Evolutionary conservation across 2,329 filamentous ascomycete genomes (phyloP).

Genomic region (Fusarium austroafricanum): DNA sequence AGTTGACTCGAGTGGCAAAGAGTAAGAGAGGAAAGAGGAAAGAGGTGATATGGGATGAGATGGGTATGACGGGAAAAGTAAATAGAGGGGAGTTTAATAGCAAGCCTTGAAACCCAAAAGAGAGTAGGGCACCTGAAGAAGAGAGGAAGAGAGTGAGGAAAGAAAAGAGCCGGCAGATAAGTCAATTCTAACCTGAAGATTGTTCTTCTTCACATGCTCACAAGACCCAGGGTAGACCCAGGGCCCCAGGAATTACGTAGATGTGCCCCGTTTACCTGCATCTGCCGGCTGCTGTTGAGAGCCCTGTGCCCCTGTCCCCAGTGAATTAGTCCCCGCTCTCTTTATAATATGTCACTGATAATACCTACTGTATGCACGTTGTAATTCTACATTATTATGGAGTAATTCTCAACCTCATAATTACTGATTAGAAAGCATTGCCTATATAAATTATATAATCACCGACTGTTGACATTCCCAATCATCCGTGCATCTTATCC

Average conservation of each 20-base stretch:
- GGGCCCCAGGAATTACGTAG: constrained; percentile 36
- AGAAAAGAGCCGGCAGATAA: constrained; percentile 9
- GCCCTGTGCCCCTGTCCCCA: constrained; percentile 18
- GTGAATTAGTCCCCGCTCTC: constrained; percentile 15
- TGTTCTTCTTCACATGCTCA: constrained; percentile 41
- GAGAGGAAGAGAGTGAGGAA: background rate
- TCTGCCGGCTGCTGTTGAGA: constrained; percentile 16
- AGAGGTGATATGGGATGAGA: background rate
- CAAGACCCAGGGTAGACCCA: constrained; percentile 35
- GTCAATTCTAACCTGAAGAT: background rate
- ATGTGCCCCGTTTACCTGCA: constrained; percentile 30
- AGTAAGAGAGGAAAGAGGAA: constrained; percentile 3
- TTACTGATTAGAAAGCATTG: too few relatives aligned
- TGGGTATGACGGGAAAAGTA: background rate
- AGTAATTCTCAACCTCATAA: too few relatives aligned
- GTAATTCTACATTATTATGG: too few relatives aligned
- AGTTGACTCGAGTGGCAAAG: constrained; percentile 1
- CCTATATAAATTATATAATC: background rate
- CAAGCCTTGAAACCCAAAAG: constrained; percentile 20
- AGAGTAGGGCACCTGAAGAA: background rate
- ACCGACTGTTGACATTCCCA: background rate
- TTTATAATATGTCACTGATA: background rate
- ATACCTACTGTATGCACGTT: background rate
- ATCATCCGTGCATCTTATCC: constrained; percentile 10
- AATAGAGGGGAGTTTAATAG: constrained; percentile 11